Evolutionary conservation across 768 basidiomycete species (phyloP), one percentile per base, ranked within the genome.

Genomic region (Sutorius australiensis): DNA sequence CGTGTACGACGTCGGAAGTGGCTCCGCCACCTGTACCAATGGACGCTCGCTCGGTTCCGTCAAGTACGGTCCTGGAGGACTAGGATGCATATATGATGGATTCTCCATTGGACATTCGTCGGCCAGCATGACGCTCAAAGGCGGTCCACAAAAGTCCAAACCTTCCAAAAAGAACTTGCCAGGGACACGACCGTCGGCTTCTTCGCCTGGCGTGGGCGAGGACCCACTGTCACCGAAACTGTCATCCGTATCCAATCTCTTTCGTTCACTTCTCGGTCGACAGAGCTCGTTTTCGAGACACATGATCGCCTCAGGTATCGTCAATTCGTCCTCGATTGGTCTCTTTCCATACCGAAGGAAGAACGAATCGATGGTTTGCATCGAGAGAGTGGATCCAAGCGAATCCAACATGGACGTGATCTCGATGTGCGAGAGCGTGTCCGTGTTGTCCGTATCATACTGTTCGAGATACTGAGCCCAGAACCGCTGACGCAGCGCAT

Each of bases 401-500:
- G 95, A 95, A 72, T 98, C 95, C 39, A 99, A 86, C 90, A 98
- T 94, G 11, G 90, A 90, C 0, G 88, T 90, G 31, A 97, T 77
- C 69, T 98, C 97, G 50, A 95, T 73, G 56, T 86, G 85, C 0
- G 92, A 93, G 37, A 95, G 72, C 1, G 79, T 67, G 19, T 74
- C 73, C 0, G 84, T 88, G 55, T 94, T 90, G 68, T 95, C 93
- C 0, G 85, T 80, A 60, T 97, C 95, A 70, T 98, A 98, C 59
- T 95, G 89, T 46, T 81, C 80, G 37, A 95, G 79, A 67, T 92
- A 94, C 57, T 89, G 85, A 2, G 83, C 76, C 94, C 94, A 97
- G 77, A 95, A 94, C 3, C 81, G 82, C 63, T 93, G 92, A 0
- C 92, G 88, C 9, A 95, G 80, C 14, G 90, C 88, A 54, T 86